Evolutionary conservation across 139 green algal species (phyloP).

Genomic region (Micromonas pusilla): DNA sequence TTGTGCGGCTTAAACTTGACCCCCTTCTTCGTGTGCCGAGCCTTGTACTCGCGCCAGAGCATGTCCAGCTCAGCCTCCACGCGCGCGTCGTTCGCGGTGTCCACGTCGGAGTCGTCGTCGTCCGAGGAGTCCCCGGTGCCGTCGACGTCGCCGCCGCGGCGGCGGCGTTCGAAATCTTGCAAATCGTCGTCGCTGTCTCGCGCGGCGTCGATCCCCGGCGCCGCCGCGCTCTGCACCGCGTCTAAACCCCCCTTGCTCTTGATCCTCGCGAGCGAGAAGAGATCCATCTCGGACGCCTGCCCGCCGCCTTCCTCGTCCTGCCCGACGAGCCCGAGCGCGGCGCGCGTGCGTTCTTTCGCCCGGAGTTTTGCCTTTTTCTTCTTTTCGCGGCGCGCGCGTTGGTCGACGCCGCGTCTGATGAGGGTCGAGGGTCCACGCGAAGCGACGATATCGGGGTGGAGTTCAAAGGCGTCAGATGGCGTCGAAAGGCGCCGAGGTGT

Average conservation of each 20-base stretch:
- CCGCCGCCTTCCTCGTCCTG: constrained; percentile 40
- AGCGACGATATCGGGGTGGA: too few relatives aligned
- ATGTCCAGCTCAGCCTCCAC: constrained; percentile 9
- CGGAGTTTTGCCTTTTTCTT: constrained; percentile 55
- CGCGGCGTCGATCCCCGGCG: constrained; percentile 11
- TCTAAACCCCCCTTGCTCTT: constrained; percentile 4
- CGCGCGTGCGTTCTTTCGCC: constrained; percentile 66
- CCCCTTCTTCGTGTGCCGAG: neutral
- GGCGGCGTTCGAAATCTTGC: neutral
- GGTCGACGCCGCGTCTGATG: too few relatives aligned
- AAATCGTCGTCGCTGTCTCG: constrained; percentile 3
- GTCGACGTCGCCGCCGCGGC: neutral
- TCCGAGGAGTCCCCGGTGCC: too few relatives aligned
- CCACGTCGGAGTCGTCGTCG: neutral
- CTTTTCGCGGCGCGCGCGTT: constrained; percentile 43
- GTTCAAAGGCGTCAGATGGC: too few relatives aligned
- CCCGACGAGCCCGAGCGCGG: constrained; percentile 32
- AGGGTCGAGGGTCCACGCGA: too few relatives aligned
- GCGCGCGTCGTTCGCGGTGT: neutral
- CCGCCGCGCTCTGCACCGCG: neutral
- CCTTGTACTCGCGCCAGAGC: constrained; percentile 26
- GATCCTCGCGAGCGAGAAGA: constrained; percentile 22
- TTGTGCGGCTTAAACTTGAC: neutral
- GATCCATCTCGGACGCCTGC: neutral
- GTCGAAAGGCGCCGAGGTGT: too few relatives aligned